Evolutionary conservation across 768 basidiomycete genomes (phyloP).

Genomic region (Suillus fuscotomentosus): DNA sequence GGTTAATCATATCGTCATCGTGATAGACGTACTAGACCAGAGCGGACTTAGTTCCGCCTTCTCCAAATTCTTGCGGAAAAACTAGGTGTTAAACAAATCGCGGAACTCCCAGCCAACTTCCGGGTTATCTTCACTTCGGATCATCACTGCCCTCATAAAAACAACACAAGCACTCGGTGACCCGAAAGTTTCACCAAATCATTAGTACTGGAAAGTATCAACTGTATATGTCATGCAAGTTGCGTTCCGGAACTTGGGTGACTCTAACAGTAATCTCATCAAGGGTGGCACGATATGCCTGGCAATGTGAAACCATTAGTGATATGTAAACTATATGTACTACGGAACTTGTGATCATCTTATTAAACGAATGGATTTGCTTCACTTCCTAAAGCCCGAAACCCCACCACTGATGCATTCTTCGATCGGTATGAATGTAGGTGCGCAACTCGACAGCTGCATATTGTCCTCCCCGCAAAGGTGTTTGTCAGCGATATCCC

Average conservation of each 20-base stretch:
- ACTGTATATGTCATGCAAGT: too few relatives aligned
- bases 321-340: neutral
- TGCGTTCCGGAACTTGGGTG: too few relatives aligned
- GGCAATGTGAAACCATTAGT: neutral
- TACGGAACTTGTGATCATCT: neutral
- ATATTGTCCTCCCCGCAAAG: neutral
- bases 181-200: too few relatives aligned
- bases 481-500: neutral
- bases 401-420: neutral
- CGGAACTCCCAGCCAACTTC: constrained; percentile 8
- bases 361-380: neutral
- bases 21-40: constrained; percentile 26
- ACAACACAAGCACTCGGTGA: too few relatives aligned
- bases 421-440: neutral
- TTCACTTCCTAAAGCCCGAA: neutral
- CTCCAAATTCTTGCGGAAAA: constrained; percentile 8
- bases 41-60: constrained; percentile 10
- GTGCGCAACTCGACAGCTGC: neutral
- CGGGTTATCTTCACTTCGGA: constrained; percentile 7
- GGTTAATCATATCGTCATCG: constrained; percentile 13
- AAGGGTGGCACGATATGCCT: neutral
- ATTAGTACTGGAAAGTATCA: too few relatives aligned
- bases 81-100: neutral
- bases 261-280: neutral
- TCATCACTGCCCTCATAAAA: too few relatives aligned